Base-by-base conservation (phyloP, 345 rosid genomes). In the Atalantia buxifolia region DNA sequence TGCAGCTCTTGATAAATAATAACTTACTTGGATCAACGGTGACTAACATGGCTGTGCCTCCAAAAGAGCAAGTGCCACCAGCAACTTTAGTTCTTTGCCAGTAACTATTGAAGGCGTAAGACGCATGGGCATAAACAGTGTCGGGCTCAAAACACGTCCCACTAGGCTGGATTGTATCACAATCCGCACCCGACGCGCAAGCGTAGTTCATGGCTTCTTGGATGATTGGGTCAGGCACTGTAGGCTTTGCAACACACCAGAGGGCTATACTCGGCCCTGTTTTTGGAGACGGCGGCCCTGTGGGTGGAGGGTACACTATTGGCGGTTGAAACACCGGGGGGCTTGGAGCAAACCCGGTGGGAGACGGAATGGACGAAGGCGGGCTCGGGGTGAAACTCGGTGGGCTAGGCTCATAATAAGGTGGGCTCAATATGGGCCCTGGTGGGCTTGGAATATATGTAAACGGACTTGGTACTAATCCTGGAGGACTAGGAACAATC, bases 181-280 rank as follows among this genome's bases (percentile, higher is more conserved):
- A 96, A 67, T 96, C 97, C 0, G 99, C 98, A 9, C 97, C 98
- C 0, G 97, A 89, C 33, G 85, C 97, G 77, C 98, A 96, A 2
- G 99, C 97, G 62, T 90, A 96, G 84, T 89, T 96, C 98, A 96
- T 91, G 1, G 99, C 98, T 83, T 96, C 99, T 84, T 83, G 88
- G 55, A 95, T 88, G 22, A 95, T 95, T 28, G 99, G 99, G 55
- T 92, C 97, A 6, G 99, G 99, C 68, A 95, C 99, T 0, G 99
- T 78, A 1, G 98, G 97, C 83, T 95, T 95, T 0, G 97, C 99
- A 25, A 95, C 95, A 0, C 99, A 95, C 99, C 98, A 94, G 2
- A 90, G 76, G 42, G 98, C 88, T 10, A 85, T 84, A 61, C 81
- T 66, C 0, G 93, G 86, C 22, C 78, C 75, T 27, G 16, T 63